Evolutionary conservation across 331 rosid species (phyloP).

Genomic region (Dryas integrifolia): DNA sequence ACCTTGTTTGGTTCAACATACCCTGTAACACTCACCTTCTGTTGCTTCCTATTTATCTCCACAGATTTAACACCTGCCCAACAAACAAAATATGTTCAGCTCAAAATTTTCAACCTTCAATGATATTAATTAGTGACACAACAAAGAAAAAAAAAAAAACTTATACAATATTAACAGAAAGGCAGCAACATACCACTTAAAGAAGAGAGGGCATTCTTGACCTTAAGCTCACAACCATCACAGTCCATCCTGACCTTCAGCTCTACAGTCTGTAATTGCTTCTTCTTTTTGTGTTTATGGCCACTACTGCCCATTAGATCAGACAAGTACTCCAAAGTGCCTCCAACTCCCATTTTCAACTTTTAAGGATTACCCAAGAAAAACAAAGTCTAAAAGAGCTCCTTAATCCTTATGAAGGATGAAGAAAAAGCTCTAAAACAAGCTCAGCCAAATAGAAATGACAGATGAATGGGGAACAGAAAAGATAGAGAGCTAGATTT

Average conservation of each 20-base stretch:
- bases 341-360: slow-evolving; percentile 79
- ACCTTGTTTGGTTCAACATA: slow-evolving; percentile 82
- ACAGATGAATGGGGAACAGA: background rate
- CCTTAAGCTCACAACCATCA: slow-evolving; percentile 97
- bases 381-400: background rate
- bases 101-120: background rate
- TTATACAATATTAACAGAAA: background rate
- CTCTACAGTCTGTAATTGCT: slow-evolving; percentile 83
- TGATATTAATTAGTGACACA: background rate
- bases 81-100: slow-evolving; percentile 19
- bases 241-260: slow-evolving; percentile 95
- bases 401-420: no score
- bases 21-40: slow-evolving; percentile 85
- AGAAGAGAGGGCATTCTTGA: slow-evolving; percentile 82
- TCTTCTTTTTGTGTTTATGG: slow-evolving; percentile 57
- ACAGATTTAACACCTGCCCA: slow-evolving; percentile 79
- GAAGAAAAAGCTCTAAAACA: no score
- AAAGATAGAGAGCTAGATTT: background rate
- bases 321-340: slow-evolving; percentile 79
- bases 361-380: slow-evolving; percentile 12
- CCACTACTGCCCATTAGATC: slow-evolving; percentile 64
- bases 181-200: slow-evolving; percentile 49
- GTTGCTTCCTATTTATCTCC: slow-evolving; percentile 89
- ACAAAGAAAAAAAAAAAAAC: background rate
- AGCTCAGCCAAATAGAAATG: no score